A percentile compares a stretch with the other conserved stretches of the same genome.
Conservation (phyloP, 73 alveolate species). For the Durusdinium trenchii region DNA sequence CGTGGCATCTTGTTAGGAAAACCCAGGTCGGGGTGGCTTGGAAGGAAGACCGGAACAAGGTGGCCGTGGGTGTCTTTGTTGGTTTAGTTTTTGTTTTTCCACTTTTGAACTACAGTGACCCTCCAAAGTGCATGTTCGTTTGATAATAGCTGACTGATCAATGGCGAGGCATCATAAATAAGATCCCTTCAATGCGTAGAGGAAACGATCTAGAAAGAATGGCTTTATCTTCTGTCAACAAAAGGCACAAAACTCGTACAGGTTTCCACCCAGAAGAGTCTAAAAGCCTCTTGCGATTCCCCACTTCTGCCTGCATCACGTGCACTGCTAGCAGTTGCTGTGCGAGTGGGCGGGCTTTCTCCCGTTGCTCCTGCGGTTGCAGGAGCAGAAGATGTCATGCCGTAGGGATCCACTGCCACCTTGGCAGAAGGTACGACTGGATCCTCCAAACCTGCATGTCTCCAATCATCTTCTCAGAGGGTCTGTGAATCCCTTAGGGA, state of each 20-base stretch:
- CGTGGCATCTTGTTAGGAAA: too few relatives aligned
- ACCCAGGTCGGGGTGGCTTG: too few relatives aligned
- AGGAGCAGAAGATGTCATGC: not conserved
- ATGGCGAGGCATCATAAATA: too few relatives aligned
- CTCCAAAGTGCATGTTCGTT: not conserved
- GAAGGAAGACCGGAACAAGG: not conserved
- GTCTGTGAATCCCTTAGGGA: too few relatives aligned
- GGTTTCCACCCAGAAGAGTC: not conserved
- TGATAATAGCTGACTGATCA: not conserved
- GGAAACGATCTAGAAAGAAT: not conserved
- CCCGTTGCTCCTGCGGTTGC: conserved; percentile 55
- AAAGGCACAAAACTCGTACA: not conserved
- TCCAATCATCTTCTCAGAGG: too few relatives aligned
- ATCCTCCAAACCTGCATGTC: too few relatives aligned
- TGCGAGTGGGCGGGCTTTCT: conserved; percentile 35
- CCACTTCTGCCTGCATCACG: conserved; percentile 23
- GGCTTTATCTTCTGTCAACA: not conserved
- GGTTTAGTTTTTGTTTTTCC: not conserved
- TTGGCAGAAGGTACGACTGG: not conserved
- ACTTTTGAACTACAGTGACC: not conserved
- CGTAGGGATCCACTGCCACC: not conserved
- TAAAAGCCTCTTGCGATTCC: not conserved
- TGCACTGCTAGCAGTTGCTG: conserved; percentile 47
- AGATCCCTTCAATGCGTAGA: not conserved
- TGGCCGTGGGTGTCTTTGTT: not conserved